Base-by-base conservation (phyloP, 108 stramenopile species). In the Skeletonema marinoi region DNA sequence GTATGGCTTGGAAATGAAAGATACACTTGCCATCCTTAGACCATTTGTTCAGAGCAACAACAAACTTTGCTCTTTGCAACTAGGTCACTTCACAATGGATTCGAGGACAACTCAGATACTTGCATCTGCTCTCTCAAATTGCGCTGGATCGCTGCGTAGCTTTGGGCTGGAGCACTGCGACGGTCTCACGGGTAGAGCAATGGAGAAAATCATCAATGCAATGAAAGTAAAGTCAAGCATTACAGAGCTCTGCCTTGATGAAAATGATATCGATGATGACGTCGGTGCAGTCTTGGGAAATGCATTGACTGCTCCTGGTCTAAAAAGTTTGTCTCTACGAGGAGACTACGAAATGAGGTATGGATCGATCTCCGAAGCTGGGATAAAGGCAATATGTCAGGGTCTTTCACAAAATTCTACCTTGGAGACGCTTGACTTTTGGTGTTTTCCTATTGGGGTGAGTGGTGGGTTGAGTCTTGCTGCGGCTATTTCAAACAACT, bases 61-160 rank as follows among this genome's bases (percentile, higher is more conserved):
- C 25, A 62, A 62, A 62, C 60, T 62, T 30, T 16, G 60, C 25
- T 62, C 32, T 36, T 30, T 62, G 31, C 4, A 2, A 9, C 9
- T 62, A 3, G 25, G 60, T 62, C 32, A 62, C 35, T 62, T 62
- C 19, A 14, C 31, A 35, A 16, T 62, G 32, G 35, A 36, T 11
- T 29, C 60, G 32, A 62, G 25, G 60, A 62, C 60, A 62, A 0
- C 60, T 36, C 60, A 62, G 19, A 32, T 62, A 62, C 60, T 62
- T 13, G 60, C 60, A 3, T 62, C 60, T 14, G 16, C 60, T 3
- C 31, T 62, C 31, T 62, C 60, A 14, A 7, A 30, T 21, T 62
- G 60, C 60, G 13, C 60, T 14, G 60, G 32, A 62, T 35, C 60
- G 11, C 60, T 62, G 60, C 13, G 32, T 32, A 62, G n/a, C 32